phyloP scores from a whole-genome alignment of 2,329 filamentous ascomycete species.

The Colletotrichum lentis region DNA sequence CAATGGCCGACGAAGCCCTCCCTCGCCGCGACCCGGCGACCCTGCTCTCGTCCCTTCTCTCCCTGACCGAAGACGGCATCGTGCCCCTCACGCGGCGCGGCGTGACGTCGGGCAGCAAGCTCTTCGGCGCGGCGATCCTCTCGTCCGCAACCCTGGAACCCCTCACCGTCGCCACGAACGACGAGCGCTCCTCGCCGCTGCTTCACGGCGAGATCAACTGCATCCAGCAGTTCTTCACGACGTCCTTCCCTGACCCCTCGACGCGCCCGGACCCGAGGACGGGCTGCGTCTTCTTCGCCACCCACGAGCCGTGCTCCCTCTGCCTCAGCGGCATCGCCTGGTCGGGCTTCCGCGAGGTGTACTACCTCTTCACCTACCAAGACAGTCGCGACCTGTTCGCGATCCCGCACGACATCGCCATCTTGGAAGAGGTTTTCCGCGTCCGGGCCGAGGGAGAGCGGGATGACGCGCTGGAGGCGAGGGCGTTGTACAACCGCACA shows the following conservation, averaged over 20 bases:
- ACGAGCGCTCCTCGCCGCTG: constrained; percentile 62
- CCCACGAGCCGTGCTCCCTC: constrained; percentile 66
- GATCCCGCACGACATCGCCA: constrained; percentile 67
- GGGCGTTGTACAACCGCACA: constrained; percentile 61
- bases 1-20: constrained; percentile 36
- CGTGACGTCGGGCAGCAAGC: constrained; percentile 61
- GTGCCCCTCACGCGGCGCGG: constrained; percentile 60
- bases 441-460: constrained; percentile 53
- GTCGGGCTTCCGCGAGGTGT: constrained; percentile 65
- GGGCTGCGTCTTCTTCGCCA: constrained; percentile 66
- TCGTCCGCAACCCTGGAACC: constrained; percentile 51
- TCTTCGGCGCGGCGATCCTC: constrained; percentile 66
- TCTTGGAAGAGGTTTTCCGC: constrained; percentile 63
- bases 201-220: constrained; percentile 69
- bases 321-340: constrained; percentile 66
- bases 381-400: constrained; percentile 64
- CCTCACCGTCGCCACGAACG: constrained; percentile 63
- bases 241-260: constrained; percentile 46
- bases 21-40: constrained; percentile 36
- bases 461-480: constrained; percentile 48
- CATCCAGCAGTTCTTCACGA: constrained; percentile 65
- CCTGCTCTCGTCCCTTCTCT: constrained; percentile 53
- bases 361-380: constrained; percentile 67
- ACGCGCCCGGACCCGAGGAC: constrained; percentile 50
- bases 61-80: constrained; percentile 55